A percentile compares a stretch with the other conserved stretches of the same genome.
Evolutionary conservation across 495 filamentous ascomycete genomes (phyloP).

Genomic region (Daldinia grandis): DNA sequence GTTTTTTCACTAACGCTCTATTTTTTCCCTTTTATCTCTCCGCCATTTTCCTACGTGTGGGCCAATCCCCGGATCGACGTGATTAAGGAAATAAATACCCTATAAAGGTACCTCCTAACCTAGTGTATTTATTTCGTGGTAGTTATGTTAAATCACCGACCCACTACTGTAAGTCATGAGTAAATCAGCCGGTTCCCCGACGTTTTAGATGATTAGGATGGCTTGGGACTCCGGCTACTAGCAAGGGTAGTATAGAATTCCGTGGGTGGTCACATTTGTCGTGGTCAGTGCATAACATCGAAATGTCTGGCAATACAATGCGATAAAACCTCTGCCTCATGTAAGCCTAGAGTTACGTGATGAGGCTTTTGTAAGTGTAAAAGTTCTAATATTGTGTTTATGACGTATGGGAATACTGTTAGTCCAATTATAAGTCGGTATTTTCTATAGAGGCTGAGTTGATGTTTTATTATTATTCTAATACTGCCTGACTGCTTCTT

Average conservation of each 20-base stretch:
- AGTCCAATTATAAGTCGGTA: neutral
- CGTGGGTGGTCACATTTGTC: neutral
- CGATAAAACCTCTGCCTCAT: neutral
- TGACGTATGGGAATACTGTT: no score
- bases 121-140: neutral
- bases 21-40: neutral
- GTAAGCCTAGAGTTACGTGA: neutral
- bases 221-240: neutral
- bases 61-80: conserved; percentile 2
- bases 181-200: neutral
- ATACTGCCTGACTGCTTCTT: neutral
- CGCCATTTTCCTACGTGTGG: neutral
- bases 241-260: neutral
- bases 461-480: neutral
- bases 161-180: conserved; percentile 1
- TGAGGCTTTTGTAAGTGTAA: neutral
- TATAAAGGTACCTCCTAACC: no score
- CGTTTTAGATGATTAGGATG: neutral
- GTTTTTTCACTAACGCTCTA: neutral
- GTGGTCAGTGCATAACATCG: neutral
- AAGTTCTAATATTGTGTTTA: neutral
- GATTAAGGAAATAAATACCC: neutral
- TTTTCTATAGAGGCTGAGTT: neutral
- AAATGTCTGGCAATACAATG: neutral
- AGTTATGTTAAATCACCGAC: neutral